Conservation (phyloP, 495 filamentous ascomycete genomes). For the Xylaria intraflava region DNA sequence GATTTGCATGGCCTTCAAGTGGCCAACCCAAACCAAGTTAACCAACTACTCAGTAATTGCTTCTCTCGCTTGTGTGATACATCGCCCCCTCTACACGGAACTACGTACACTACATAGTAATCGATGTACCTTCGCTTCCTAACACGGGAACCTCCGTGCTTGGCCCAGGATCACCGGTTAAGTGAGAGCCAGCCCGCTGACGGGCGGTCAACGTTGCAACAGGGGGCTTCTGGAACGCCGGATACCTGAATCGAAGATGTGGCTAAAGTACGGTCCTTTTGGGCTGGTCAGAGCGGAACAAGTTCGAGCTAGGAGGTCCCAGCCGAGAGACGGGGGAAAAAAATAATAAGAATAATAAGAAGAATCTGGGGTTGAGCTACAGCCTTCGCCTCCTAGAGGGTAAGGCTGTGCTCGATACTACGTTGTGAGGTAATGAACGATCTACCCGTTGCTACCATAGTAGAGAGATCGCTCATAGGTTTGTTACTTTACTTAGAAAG, state of each 20-base stretch:
- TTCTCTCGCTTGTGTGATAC: no score
- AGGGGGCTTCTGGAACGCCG: conserved; percentile 13
- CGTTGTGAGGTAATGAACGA: conserved; percentile 8
- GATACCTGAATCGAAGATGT: conserved; percentile 11
- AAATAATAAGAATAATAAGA: no score
- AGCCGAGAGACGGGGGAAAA: conserved; percentile 8
- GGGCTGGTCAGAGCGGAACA: conserved; percentile 2
- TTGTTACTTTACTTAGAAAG: conserved; percentile 11
- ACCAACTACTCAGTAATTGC: no score
- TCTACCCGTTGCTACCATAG: conserved; percentile 9
- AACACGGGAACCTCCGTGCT: conserved; percentile 10
- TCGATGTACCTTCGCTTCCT: neutral
- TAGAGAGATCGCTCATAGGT: conserved; percentile 5
- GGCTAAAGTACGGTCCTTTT: conserved; percentile 9
- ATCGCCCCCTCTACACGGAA: neutral
- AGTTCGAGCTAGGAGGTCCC: neutral
- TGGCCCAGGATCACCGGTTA: conserved; percentile 6
- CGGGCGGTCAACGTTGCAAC: conserved; percentile 1
- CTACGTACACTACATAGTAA: neutral
- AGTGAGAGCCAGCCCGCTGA: neutral
- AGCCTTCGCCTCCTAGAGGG: conserved; percentile 15
- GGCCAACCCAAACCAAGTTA: no score
- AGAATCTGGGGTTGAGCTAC: conserved; percentile 15
- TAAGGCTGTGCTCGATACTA: conserved; percentile 27
- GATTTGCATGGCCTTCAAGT: no score